These are phyloP conservation scores for Cokeromyces recurvatus DNA, from an alignment of 371 early-diverging fungal genomes.

Conservation along the genomic window DNA sequence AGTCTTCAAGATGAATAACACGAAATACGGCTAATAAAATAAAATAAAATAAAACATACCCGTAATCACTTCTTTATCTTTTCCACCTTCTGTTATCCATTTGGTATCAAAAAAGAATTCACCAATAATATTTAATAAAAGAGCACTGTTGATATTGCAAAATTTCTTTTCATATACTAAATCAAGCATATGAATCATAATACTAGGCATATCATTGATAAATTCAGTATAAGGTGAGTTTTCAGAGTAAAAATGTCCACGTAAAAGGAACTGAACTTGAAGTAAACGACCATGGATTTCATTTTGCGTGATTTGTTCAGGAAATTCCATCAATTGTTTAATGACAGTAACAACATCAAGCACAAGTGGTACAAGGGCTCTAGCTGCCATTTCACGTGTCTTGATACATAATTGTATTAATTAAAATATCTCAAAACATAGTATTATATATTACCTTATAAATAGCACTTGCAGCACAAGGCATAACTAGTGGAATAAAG, in stretches of 20 bases:
- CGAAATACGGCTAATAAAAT: neutral
- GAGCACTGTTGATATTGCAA: constrained; percentile 36
- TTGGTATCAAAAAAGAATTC: constrained; percentile 51
- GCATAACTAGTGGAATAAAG: constrained; percentile 70
- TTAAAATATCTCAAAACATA: no score
- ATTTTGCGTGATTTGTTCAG: constrained; percentile 42
- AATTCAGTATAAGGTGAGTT: constrained; percentile 28
- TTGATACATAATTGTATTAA: no score
- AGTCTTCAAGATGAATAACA: neutral
- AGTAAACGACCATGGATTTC: constrained; percentile 69
- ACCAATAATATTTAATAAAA: constrained; percentile 43
- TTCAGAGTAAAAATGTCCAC: constrained; percentile 51
- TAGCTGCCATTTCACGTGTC: constrained; percentile 84
- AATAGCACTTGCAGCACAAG: constrained; percentile 70
- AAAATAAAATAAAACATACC: constrained; percentile 9
- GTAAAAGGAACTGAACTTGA: constrained; percentile 58
- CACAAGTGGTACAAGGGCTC: constrained; percentile 75
- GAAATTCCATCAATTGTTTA: constrained; percentile 16
- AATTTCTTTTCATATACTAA: constrained; percentile 18
- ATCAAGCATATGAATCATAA: constrained; percentile 14
- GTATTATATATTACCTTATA: constrained; percentile 53
- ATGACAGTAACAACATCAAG: constrained; percentile 43
- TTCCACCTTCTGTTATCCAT: constrained; percentile 29
- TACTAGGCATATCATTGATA: constrained; percentile 28
- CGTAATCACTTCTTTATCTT: constrained; percentile 11